Conservation (phyloP, 148 eudicot species). For the Limonium bicolor region DNA sequence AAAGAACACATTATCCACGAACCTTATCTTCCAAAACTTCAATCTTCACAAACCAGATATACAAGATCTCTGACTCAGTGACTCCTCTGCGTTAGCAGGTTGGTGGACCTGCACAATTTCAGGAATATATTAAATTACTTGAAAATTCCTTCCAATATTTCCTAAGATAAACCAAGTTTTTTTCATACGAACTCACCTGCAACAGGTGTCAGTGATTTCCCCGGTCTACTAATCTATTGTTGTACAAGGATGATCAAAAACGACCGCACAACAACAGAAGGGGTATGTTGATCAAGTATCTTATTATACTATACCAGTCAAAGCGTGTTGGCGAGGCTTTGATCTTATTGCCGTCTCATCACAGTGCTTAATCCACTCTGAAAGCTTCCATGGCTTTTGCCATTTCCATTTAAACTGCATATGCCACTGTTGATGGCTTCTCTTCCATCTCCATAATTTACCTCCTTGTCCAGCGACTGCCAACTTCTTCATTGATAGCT, state of each 20-base stretch:
- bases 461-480: constrained; percentile 76
- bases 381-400: constrained; percentile 99
- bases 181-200: constrained; percentile 8
- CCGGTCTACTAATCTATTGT: constrained; percentile 8
- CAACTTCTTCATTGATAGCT: constrained; percentile 74
- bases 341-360: constrained; percentile 83
- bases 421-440: constrained; percentile 98
- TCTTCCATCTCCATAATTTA: constrained; percentile 96
- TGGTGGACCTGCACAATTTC: too few relatives aligned
- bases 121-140: constrained; percentile 1
- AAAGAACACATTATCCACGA: too few relatives aligned
- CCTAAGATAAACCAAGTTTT: background rate
- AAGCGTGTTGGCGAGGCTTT: constrained; percentile 67
- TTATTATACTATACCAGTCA: constrained; percentile 36
- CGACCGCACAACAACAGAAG: constrained; percentile 19
- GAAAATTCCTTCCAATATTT: background rate
- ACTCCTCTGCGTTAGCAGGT: too few relatives aligned
- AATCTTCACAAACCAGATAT: too few relatives aligned
- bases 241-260: constrained; percentile 20
- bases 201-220: too few relatives aligned
- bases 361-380: constrained; percentile 93
- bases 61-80: too few relatives aligned
- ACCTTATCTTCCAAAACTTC: too few relatives aligned
- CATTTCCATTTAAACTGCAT: constrained; percentile 99
- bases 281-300: constrained; percentile 7